These are phyloP conservation scores for Populus euphratica DNA, from an alignment of 345 rosid species.

Conservation along the genomic window DNA sequence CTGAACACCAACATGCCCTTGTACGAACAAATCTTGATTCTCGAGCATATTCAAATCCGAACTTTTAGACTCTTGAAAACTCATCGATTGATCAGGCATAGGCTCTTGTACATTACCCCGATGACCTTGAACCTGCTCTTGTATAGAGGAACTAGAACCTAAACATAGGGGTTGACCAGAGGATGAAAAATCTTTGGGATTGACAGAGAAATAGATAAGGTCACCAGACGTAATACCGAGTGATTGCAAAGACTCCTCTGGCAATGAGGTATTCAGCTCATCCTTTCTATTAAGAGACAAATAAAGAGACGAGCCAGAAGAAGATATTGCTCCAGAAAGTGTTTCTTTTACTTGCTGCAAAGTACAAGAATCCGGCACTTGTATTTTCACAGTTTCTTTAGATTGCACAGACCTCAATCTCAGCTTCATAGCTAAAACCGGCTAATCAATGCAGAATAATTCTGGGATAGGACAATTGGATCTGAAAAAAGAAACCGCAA, in stretches of 20 bases:
- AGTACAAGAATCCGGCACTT: slow-evolving; percentile 36
- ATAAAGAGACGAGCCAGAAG: slow-evolving; percentile 35
- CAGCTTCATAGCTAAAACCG: slow-evolving; percentile 46
- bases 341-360: slow-evolving; percentile 38
- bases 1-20: background rate
- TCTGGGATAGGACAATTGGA: background rate
- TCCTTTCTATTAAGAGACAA: slow-evolving; percentile 71
- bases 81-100: background rate
- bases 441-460: background rate
- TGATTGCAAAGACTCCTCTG: slow-evolving; percentile 43
- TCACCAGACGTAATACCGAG: slow-evolving; percentile 72
- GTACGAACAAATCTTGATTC: background rate
- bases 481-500: background rate
- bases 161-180: background rate
- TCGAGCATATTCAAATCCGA: background rate
- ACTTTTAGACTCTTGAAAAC: background rate
- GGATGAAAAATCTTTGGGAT: slow-evolving; percentile 19
- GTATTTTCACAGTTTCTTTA: slow-evolving; percentile 41
- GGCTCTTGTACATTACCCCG: background rate
- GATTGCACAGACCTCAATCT: slow-evolving; percentile 54
- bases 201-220: slow-evolving; percentile 52
- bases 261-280: slow-evolving; percentile 46
- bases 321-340: slow-evolving; percentile 19
- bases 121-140: background rate
- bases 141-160: background rate